Evolutionary conservation across 805 yeast genomes (phyloP), one percentile per base, ranked within the genome.

Genomic region (Candida maltosa): DNA sequence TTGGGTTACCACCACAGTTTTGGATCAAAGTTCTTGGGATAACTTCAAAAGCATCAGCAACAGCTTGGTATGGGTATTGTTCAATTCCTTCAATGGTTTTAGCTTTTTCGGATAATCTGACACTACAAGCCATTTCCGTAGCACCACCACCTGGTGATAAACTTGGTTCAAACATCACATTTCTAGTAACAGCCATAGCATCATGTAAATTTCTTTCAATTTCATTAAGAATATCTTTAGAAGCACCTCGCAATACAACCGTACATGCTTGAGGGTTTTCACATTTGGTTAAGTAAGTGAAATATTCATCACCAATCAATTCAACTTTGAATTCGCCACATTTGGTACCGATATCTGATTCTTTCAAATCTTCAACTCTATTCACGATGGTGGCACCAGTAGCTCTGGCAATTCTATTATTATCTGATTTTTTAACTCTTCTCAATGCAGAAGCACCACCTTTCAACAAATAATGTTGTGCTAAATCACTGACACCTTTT

Each of bases 91-190:
- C 96, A 47, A 93, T 77, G 33, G 80, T 73, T 69, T 88, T 91
- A 32, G 97, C 96, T 65, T 78, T 83, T 58, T 89, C 96, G 12
- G 95, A 76, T 41, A 93, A 73, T 46, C 73, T 78, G 20, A 93
- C 97, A 40, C 91, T 75, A 26, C 93, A 88, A 3, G 97, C 97
- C 97, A 93, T 93, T 68, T 93, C 98, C 19, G 97, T 91, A 35
- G 99, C 98, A 51, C 99, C 98, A 42, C 98, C 99, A 52, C 99
- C 99, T 32, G 99, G 99, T 2, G 96, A 76, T 55, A 93, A 75
- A 27, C 89, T 78, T 34, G 99, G 98, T 60, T 91, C 95, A 49
- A 91, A 80, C 73, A 87, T 75, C 23, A 93, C 96, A 56, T 93
- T 93, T 61, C 96, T 79, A 14, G 97, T 81, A 30, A 93, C 98